These are phyloP conservation scores for Neonectria coccinea DNA, from an alignment of 2,329 filamentous ascomycete species.

Conservation along the genomic window DNA sequence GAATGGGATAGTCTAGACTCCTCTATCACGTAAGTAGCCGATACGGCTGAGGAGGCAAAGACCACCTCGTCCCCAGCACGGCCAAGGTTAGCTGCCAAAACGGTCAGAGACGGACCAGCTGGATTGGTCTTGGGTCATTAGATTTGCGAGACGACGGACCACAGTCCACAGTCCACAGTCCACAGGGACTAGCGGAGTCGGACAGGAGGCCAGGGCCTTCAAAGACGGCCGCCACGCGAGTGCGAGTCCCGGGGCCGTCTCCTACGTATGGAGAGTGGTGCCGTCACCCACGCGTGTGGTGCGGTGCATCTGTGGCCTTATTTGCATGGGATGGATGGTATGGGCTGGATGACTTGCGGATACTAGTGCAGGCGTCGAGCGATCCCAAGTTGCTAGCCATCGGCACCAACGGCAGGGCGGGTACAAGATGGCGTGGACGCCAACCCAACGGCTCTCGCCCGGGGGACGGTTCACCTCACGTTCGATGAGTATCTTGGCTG, in stretches of 20 bases:
- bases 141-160: constrained; percentile 44
- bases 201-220: constrained; percentile 16
- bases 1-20: constrained; percentile 13
- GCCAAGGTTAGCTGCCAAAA: constrained; percentile 25
- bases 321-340: constrained; percentile 40
- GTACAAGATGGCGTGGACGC: constrained; percentile 41
- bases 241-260: constrained; percentile 39
- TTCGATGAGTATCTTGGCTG: constrained; percentile 41
- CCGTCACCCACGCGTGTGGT: constrained; percentile 44
- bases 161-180: constrained; percentile 27
- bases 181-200: constrained; percentile 35
- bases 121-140: constrained; percentile 39
- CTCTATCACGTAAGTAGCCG: background rate
- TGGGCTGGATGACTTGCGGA: constrained; percentile 46
- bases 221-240: constrained; percentile 33
- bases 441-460: constrained; percentile 42
- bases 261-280: constrained; percentile 32
- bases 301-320: constrained; percentile 44
- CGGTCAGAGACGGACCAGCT: constrained; percentile 33
- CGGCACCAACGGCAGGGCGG: constrained; percentile 43
- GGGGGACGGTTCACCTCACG: constrained; percentile 28
- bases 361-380: constrained; percentile 42
- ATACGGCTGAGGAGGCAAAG: constrained; percentile 27
- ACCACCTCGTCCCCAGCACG: constrained; percentile 32
- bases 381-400: constrained; percentile 43